Percentiles rank a stretch among this genome's conserved stretches.
These are phyloP conservation scores for Clarireedia monteithiana DNA, from an alignment of 2,329 filamentous ascomycete genomes.

Conservation along the genomic window DNA sequence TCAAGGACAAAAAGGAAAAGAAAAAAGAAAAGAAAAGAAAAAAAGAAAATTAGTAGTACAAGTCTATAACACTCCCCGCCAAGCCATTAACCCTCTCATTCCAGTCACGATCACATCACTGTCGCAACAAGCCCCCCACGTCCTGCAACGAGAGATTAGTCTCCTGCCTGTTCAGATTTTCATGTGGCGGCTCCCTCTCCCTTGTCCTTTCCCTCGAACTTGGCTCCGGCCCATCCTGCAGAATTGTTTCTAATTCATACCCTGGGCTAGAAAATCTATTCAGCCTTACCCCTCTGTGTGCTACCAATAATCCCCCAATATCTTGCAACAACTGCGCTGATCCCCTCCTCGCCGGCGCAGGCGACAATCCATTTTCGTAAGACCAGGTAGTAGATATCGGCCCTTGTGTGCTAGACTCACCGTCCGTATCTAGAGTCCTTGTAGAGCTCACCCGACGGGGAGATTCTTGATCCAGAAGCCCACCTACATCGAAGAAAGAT, in stretches of 20 bases:
- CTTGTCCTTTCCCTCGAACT: no score
- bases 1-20: no score
- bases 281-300: not conserved
- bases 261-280: not conserved
- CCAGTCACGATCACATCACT: no score
- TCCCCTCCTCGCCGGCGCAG: conserved; percentile 42
- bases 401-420: conserved; percentile 19
- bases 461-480: conserved; percentile 53
- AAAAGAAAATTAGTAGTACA: no score
- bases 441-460: conserved; percentile 19
- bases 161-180: not conserved
- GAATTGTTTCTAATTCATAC: not conserved
- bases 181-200: not conserved
- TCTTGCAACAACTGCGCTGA: conserved; percentile 53
- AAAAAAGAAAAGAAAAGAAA: no score
- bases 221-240: not conserved
- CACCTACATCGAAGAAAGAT: conserved; percentile 81
- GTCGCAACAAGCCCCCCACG: not conserved
- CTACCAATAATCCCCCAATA: conserved; percentile 46
- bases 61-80: no score
- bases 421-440: conserved; percentile 23
- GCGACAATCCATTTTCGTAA: conserved; percentile 29
- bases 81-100: no score
- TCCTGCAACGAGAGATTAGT: not conserved
- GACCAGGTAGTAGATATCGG: conserved; percentile 15